These are phyloP conservation scores for Cyberlindnera euphorbiiphila DNA, from an alignment of 805 yeast genomes.

Conservation along the genomic window DNA sequence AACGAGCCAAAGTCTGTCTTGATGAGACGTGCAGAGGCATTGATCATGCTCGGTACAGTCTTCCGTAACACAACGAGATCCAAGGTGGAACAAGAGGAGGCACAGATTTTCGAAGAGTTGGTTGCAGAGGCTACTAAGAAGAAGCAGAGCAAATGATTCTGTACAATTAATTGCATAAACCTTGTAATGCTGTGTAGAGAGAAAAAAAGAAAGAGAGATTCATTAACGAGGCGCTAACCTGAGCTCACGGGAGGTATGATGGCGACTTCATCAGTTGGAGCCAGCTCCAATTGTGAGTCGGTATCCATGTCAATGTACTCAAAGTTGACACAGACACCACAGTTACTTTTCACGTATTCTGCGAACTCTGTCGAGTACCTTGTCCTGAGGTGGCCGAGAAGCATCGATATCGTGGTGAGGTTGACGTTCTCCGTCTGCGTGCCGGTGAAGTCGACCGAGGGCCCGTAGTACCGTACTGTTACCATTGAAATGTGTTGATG, in stretches of 20 bases:
- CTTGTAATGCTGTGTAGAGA: no score
- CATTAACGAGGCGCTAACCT: constrained; percentile 10
- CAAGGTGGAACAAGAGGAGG: constrained; percentile 69
- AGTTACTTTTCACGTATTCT: constrained; percentile 8
- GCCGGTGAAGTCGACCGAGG: constrained; percentile 15
- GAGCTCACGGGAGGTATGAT: constrained; percentile 24
- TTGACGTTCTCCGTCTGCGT: constrained; percentile 1
- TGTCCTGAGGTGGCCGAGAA: constrained; percentile 2
- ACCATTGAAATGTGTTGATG: constrained; percentile 9
- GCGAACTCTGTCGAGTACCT: constrained; percentile 8
- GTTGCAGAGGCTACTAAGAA: constrained; percentile 51
- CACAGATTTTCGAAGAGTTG: constrained; percentile 70
- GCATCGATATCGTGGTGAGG: background rate
- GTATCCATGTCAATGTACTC: constrained; percentile 17
- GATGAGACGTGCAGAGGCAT: constrained; percentile 58
- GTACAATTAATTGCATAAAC: no score
- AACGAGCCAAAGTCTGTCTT: constrained; percentile 43
- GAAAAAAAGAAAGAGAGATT: no score
- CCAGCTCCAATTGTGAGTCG: background rate
- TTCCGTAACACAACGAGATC: constrained; percentile 58
- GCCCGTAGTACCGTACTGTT: constrained; percentile 18
- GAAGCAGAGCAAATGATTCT: constrained; percentile 22
- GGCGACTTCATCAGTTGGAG: constrained; percentile 16
- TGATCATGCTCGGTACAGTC: constrained; percentile 58
- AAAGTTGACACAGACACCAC: constrained; percentile 19